Conservation (phyloP, 2,329 filamentous ascomycete genomes). For the Arthrobotrys iridis region DNA sequence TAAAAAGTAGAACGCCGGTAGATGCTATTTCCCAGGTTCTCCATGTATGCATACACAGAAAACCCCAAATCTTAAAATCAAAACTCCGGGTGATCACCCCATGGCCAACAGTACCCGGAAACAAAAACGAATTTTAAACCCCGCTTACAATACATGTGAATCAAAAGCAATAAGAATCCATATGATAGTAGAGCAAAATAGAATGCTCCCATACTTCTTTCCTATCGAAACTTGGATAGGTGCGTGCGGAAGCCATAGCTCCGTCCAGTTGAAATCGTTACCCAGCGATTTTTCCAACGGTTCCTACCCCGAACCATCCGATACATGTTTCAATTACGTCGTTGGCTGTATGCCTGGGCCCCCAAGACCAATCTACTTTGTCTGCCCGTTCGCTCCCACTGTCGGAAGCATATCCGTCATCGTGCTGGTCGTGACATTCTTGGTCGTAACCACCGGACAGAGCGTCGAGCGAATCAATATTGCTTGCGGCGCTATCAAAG, state of each 20-base stretch:
- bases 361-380: constrained; percentile 49
- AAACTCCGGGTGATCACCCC: too few species aligned
- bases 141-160: too few species aligned
- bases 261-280: background rate
- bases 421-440: constrained; percentile 7
- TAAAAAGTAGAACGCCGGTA: too few species aligned
- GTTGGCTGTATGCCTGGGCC: constrained; percentile 41
- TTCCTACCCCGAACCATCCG: constrained; percentile 47
- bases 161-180: too few species aligned
- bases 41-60: too few species aligned
- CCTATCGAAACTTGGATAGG: too few species aligned
- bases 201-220: background rate
- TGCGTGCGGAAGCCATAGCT: too few species aligned
- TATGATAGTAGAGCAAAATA: too few species aligned
- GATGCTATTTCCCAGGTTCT: too few species aligned
- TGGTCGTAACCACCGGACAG: constrained; percentile 27
- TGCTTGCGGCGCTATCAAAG: constrained; percentile 29
- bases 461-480: constrained; percentile 40
- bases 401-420: constrained; percentile 50
- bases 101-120: too few species aligned
- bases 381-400: constrained; percentile 47
- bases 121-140: too few species aligned
- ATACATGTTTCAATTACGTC: constrained; percentile 44
- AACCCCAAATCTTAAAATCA: too few species aligned
- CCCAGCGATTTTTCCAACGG: constrained; percentile 30